Evolutionary conservation across 805 yeast genomes (phyloP).

Genomic region (Clavispora vitiphila): DNA sequence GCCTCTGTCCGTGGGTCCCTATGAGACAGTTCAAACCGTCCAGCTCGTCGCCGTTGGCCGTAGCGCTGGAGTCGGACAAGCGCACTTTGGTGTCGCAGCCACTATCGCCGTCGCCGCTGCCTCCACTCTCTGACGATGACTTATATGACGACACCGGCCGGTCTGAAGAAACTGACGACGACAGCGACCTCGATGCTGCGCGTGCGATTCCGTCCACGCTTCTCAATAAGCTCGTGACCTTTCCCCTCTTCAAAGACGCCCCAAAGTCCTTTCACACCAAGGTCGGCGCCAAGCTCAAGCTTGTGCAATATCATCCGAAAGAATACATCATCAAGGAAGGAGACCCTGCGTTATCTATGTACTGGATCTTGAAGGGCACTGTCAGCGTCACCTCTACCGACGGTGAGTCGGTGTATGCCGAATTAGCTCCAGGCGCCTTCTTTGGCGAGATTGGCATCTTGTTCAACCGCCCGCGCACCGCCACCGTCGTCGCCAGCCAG

Average conservation of each 20-base stretch:
- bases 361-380: conserved; percentile 72
- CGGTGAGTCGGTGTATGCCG: conserved; percentile 72
- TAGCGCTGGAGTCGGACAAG: not conserved
- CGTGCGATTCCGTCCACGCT: conserved; percentile 45
- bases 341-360: conserved; percentile 71
- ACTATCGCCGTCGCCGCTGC: not conserved
- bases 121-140: not conserved
- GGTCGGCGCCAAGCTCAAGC: conserved; percentile 51
- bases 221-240: conserved; percentile 48
- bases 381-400: conserved; percentile 75
- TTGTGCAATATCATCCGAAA: conserved; percentile 62
- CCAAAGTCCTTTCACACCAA: conserved; percentile 60
- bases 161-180: conserved; percentile 7
- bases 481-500: conserved; percentile 68
- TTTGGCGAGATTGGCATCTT: conserved; percentile 79
- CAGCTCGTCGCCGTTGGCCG: conserved; percentile 16
- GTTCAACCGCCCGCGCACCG: conserved; percentile 72
- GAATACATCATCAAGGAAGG: conserved; percentile 67
- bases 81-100: not conserved
- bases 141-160: conserved; percentile 7
- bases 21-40: conserved; percentile 13
- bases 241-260: conserved; percentile 62
- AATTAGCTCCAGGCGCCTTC: conserved; percentile 60
- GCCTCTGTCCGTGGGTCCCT: not conserved
- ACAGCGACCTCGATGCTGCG: conserved; percentile 7